Base-by-base conservation (phyloP, 495 filamentous ascomycete genomes). In the Bryoglossum gracile region DNA sequence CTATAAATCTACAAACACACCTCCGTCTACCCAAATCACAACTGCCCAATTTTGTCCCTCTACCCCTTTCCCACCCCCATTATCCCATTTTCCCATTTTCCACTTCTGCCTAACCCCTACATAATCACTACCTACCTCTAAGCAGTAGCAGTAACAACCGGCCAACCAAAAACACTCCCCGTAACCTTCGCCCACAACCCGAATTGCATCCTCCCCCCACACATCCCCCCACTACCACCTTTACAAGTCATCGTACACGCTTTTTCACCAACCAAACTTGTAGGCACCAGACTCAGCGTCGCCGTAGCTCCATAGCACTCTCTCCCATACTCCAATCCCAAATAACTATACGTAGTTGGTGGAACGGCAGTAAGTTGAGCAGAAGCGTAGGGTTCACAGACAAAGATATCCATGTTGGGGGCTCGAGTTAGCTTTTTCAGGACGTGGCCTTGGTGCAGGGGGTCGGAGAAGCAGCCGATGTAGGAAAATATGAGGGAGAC, bases 321-420 rank as follows among this genome's bases (percentile, higher is more conserved):
- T 34, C 56, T 46, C 17, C 65, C 62, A 41, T 67, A 72, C 51
- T 72, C 68, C 54, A 68, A 56, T 14, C 68, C 70, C 42, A 56
- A 66, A 18, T 40, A 40, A 10, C 22, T 14, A 19, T 40, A 40
- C 4, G 10, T 40, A 6, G 37, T 44, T n/a, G 23, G 13, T 14
- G 42, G 24, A n/a, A 28, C 14, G 3, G 42, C 42, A 8, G 22
- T 43, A 10, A 24, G 18, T 13, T 23, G 40, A 43, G 22, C 3
- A 16, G 19, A 24, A 10, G 40, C 40, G 11, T 13, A 10, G 17
- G 22, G 18, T 8, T 17, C 17, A 22, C 24, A 30, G 8, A 44
- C 14, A 10, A 25, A 22, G 9, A 23, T 23, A 17, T 44, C 32
- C 28, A 32, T 19, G n/a, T 30, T 28, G 25, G 28, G 23, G 25